Base-by-base conservation (phyloP, 805 yeast species). In the Yamadazyma akitaensis region DNA sequence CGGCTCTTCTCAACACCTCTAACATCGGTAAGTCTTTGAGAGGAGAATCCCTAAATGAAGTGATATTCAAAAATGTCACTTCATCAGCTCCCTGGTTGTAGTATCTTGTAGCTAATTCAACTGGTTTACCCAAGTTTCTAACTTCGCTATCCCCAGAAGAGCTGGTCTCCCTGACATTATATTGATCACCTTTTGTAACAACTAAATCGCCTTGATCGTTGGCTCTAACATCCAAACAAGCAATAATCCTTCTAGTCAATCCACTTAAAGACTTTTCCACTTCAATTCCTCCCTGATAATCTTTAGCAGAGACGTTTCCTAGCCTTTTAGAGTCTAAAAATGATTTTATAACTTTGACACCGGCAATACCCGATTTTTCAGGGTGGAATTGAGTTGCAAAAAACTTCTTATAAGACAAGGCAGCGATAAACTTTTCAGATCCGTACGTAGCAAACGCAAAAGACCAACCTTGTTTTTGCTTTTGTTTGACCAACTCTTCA, bases 371-470 rank as follows among this genome's bases (percentile, higher is more conserved):
- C 3, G 97, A 88, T 65, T 94, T 94, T 62, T 94, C 99, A n/a
- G 99, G 99, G 67, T 94, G 99, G 66, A 94, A 94, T 65, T 94
- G 99, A 0, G 98, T 94, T 37, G 97, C 96, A 67, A 94, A 88
- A 10, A 92, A 72, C 52, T 89, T 91, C 49, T 76, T 88, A 58
- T 77, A 84, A 26, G 82, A 41, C 33, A 91, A 63, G 0, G 98
- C 94, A 13, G 97, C 95, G 50, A 94, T 71, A 57, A 91, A 94
- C 42, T 67, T 74, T 65, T 94, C 91, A 24, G 80, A 62, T 1
- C 95, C 96, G 64, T 94, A 94, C 45, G 67, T 72, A 1, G 94
- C 79, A 38, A 78, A 66, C 0, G 90, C 89, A 45, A 86, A 73
- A 31, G 81, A 79, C 96, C 97, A 92, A 33, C 76, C 78, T 36